phyloP scores from a whole-genome alignment of 441 rosid species.

The Eruca vesicaria region DNA sequence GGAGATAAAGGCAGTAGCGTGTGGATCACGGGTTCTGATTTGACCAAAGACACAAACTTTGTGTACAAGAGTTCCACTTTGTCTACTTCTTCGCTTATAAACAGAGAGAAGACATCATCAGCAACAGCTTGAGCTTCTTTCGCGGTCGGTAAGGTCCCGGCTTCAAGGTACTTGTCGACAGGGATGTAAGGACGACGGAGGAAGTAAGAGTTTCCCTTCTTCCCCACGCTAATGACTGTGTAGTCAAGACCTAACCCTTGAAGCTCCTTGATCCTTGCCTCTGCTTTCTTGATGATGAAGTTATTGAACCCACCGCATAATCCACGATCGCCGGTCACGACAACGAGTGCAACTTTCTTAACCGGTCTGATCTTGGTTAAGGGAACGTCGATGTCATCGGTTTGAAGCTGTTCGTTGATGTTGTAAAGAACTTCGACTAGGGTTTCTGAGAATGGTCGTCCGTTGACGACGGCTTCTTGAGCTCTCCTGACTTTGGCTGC shows the following conservation, averaged over 20 bases:
- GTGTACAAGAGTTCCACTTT: conserved; percentile 94
- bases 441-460: conserved; percentile 86
- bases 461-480: conserved; percentile 89
- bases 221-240: conserved; percentile 83
- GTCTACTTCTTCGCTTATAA: conserved; percentile 85
- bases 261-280: conserved; percentile 62
- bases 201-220: conserved; percentile 84
- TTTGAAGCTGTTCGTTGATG: conserved; percentile 81
- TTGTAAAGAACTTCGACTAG: conserved; percentile 86
- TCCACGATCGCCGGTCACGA: conserved; percentile 84
- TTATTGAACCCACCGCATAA: conserved; percentile 90
- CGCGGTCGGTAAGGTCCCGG: conserved; percentile 63
- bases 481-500: conserved; percentile 97
- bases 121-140: conserved; percentile 95
- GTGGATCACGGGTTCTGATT: conserved; percentile 91
- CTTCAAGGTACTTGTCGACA: conserved; percentile 68
- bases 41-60: conserved; percentile 80
- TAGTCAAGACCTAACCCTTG: conserved; percentile 66
- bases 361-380: conserved; percentile 79
- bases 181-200: conserved; percentile 68
- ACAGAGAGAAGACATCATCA: conserved; percentile 87
- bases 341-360: conserved; percentile 85
- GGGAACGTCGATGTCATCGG: conserved; percentile 80
- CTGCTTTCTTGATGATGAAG: conserved; percentile 69
- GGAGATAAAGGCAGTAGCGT: conserved; percentile 87